Evolutionary conservation across 768 basidiomycete species (phyloP).

Genomic region (Mycena epipterygia): DNA sequence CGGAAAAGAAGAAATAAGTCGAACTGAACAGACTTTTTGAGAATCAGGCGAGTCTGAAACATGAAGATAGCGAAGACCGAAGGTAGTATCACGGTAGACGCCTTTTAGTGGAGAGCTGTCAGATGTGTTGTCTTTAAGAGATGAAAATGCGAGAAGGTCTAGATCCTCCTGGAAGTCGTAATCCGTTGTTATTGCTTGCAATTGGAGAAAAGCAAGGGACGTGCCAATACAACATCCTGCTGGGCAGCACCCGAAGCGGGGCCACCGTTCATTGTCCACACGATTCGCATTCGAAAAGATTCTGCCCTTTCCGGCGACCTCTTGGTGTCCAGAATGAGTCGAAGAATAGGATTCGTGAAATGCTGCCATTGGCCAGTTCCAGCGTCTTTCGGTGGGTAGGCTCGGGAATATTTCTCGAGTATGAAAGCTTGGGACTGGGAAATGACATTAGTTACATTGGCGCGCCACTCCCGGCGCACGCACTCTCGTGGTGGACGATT

Average conservation of each 20-base stretch:
- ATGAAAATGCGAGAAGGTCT: slow-evolving; percentile 79
- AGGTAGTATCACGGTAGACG: slow-evolving; percentile 79
- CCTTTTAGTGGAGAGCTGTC: slow-evolving; percentile 84
- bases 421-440: slow-evolving; percentile 31
- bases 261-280: slow-evolving; percentile 68
- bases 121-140: slow-evolving; percentile 49
- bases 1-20: slow-evolving; percentile 10
- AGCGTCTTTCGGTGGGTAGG: slow-evolving; percentile 10
- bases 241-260: slow-evolving; percentile 56
- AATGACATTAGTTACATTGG: too few species aligned
- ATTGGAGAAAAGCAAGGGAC: neutral
- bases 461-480: too few species aligned
- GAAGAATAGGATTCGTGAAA: slow-evolving; percentile 78
- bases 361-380: slow-evolving; percentile 77
- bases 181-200: neutral
- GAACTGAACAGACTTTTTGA: slow-evolving; percentile 29
- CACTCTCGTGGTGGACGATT: slow-evolving; percentile 35
- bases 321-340: slow-evolving; percentile 71
- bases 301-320: slow-evolving; percentile 66
- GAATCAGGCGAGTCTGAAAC: slow-evolving; percentile 49
- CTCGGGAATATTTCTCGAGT: slow-evolving; percentile 35
- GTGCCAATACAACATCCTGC: slow-evolving; percentile 75
- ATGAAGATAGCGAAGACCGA: slow-evolving; percentile 83
- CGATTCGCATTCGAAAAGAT: slow-evolving; percentile 74
- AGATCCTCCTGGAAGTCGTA: slow-evolving; percentile 73